These are phyloP conservation scores for Dicorynia guianensis DNA, from an alignment of 306 rosid species.

Conservation along the genomic window DNA sequence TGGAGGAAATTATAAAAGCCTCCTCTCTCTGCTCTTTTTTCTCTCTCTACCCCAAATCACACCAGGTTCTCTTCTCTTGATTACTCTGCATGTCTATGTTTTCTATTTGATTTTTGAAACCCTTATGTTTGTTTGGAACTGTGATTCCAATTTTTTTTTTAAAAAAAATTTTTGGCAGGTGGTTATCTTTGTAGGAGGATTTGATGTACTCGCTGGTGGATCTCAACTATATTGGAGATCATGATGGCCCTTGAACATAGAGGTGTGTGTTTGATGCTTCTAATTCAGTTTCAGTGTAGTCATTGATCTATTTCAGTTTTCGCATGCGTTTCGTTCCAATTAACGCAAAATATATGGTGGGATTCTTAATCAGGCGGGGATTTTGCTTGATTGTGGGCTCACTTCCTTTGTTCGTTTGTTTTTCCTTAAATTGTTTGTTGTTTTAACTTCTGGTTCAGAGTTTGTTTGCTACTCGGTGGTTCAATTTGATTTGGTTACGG, in stretches of 20 bases:
- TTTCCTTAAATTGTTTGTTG: background rate
- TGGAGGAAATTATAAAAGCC: slow-evolving; percentile 37
- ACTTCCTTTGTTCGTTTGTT: background rate
- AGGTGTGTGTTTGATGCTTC: slow-evolving; percentile 50
- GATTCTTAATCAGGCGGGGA: background rate
- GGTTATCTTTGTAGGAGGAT: slow-evolving; percentile 63
- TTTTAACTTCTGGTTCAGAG: slow-evolving; percentile 27
- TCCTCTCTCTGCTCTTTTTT: slow-evolving; percentile 19
- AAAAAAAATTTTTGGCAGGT: slow-evolving; percentile 38
- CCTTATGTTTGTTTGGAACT: slow-evolving; percentile 27
- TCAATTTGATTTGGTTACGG: slow-evolving; percentile 36
- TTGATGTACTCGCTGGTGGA: slow-evolving; percentile 90
- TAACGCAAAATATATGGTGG: background rate
- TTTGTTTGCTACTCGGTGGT: slow-evolving; percentile 32
- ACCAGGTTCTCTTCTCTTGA: slow-evolving; percentile 45
- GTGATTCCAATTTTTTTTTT: background rate
- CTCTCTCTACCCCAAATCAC: slow-evolving; percentile 38
- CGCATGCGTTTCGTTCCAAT: background rate
- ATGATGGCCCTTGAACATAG: slow-evolving; percentile 89
- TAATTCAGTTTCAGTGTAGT: background rate
- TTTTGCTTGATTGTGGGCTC: slow-evolving; percentile 12
- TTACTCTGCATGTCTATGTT: slow-evolving; percentile 23
- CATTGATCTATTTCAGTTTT: slow-evolving; percentile 35
- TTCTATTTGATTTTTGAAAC: slow-evolving; percentile 32
- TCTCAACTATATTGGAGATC: slow-evolving; percentile 73